These are phyloP conservation scores for Volvox carteri DNA, from an alignment of 163 green algal genomes.

Conservation along the genomic window DNA sequence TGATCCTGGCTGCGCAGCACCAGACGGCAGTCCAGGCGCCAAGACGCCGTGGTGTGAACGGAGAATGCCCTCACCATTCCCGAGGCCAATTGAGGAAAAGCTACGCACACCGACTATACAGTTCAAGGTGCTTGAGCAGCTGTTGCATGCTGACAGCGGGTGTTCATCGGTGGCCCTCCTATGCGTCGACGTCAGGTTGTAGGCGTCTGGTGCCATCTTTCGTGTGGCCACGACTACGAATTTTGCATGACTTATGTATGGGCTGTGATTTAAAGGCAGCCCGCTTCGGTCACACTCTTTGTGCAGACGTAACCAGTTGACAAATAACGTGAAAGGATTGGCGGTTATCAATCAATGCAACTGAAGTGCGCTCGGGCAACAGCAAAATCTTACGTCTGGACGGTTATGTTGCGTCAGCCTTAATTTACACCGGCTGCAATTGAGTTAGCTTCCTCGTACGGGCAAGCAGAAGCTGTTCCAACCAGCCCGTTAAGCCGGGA, in stretches of 20 bases:
- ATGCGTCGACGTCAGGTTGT: background rate
- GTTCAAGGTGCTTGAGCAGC: background rate
- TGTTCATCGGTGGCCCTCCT: background rate
- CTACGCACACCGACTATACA: background rate
- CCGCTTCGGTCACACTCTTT: background rate
- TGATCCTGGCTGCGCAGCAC: background rate
- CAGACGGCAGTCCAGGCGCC: background rate
- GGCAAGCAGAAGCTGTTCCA: background rate
- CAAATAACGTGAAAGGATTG: constrained; percentile 3
- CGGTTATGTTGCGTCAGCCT: too few species aligned
- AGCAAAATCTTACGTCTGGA: too few species aligned
- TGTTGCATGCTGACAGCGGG: background rate
- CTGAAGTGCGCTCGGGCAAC: too few species aligned
- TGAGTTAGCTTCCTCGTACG: background rate
- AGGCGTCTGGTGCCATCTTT: background rate
- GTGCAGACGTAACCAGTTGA: background rate
- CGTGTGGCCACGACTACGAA: too few species aligned
- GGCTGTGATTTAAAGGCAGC: background rate
- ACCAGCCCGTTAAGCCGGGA: background rate
- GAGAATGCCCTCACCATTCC: too few species aligned
- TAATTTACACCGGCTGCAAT: too few species aligned
- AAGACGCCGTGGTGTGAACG: background rate
- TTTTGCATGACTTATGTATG: background rate
- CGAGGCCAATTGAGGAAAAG: background rate
- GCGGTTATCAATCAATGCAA: background rate